Evolutionary conservation across 257 asterid genomes (phyloP).

Genomic region (Ajuga chamaepitys): DNA sequence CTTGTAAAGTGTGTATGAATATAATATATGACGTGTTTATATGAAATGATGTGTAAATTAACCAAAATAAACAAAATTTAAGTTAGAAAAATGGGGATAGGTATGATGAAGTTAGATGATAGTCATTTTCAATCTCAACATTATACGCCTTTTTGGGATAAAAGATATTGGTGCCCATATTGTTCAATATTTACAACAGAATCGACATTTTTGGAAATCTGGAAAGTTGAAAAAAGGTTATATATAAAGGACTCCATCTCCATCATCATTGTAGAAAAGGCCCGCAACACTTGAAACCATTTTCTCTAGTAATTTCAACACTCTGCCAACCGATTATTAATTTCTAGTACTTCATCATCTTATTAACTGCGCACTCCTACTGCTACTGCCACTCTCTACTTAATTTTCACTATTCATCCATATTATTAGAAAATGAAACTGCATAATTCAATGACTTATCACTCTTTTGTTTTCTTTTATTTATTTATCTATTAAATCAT

Average conservation of each 20-base stretch:
- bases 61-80: too few relatives aligned
- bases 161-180: neutral
- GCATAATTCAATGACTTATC: too few relatives aligned
- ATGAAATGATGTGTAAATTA: too few relatives aligned
- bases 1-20: too few relatives aligned
- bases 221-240: neutral
- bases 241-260: neutral
- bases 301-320: conserved; percentile 5
- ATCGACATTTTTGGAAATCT: neutral
- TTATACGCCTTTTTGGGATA: neutral
- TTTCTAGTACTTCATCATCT: too few relatives aligned
- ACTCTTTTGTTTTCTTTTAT: too few relatives aligned
- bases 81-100: too few relatives aligned
- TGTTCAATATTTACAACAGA: neutral
- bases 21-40: too few relatives aligned
- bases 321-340: neutral
- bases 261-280: conserved; percentile 5
- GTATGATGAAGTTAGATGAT: neutral
- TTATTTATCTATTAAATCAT: too few relatives aligned
- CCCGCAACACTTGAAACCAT: neutral
- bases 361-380: too few relatives aligned
- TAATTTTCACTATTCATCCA: neutral
- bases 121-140: neutral
- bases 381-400: too few relatives aligned
- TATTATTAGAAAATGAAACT: neutral